Evolutionary conservation across 352 stramenopile species (phyloP).

Genomic region (Stephanocyclus meneghinianus): DNA sequence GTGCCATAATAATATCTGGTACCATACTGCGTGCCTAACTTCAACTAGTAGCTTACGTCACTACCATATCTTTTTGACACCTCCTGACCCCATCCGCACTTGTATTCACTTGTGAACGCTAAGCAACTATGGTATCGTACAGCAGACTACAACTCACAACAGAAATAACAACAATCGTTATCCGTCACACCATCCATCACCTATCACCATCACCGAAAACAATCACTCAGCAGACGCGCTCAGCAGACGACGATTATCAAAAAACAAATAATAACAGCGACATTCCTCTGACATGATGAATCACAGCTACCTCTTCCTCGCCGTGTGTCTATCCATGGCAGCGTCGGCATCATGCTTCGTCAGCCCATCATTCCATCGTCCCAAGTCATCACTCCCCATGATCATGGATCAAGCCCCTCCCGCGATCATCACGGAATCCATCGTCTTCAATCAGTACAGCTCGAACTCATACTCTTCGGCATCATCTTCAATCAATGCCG

Average conservation of each 20-base stretch:
- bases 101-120: too few species aligned
- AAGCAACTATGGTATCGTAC: too few species aligned
- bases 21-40: too few species aligned
- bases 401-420: constrained; percentile 26
- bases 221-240: too few species aligned
- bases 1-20: too few species aligned
- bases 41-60: too few species aligned
- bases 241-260: too few species aligned
- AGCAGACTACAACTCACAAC: not conserved
- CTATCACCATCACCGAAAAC: too few species aligned
- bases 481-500: constrained; percentile 32
- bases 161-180: not conserved
- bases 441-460: constrained; percentile 17
- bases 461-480: constrained; percentile 7
- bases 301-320: constrained; percentile 16
- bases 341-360: constrained; percentile 33
- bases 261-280: not conserved
- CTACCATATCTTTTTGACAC: too few species aligned
- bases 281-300: not conserved
- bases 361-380: constrained; percentile 10
- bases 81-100: too few species aligned
- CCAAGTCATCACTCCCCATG: constrained; percentile 35
- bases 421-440: constrained; percentile 6
- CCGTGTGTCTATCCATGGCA: constrained; percentile 21
- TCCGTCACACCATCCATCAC: too few species aligned